A percentile compares a stretch with the other conserved stretches of the same genome.
These are phyloP conservation scores for Amylostereum chailletii DNA, from an alignment of 1,284 basidiomycete species.

Conservation along the genomic window DNA sequence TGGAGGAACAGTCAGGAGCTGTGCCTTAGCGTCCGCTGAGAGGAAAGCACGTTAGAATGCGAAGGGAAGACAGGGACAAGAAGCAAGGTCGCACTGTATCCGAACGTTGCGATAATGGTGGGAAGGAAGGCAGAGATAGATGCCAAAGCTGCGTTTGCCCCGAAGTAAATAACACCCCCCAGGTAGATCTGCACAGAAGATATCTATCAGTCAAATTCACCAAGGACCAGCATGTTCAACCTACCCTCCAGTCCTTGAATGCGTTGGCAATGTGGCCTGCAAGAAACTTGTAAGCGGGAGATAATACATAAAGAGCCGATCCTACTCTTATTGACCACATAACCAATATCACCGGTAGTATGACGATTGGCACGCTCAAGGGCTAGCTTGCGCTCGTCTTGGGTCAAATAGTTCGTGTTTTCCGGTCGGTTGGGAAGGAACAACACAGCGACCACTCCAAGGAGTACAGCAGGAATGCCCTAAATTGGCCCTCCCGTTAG, in stretches of 20 bases:
- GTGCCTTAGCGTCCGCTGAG: slow-evolving; percentile 44
- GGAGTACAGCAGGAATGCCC: slow-evolving; percentile 62
- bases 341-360: slow-evolving; percentile 54
- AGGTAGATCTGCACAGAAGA: slow-evolving; percentile 39
- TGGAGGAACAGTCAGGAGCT: slow-evolving; percentile 74
- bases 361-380: slow-evolving; percentile 69
- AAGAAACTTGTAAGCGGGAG: slow-evolving; percentile 10
- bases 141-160: slow-evolving; percentile 71
- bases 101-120: slow-evolving; percentile 72
- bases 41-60: slow-evolving; percentile 1
- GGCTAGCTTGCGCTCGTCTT: slow-evolving; percentile 66
- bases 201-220: neutral
- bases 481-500: neutral
- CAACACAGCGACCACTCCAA: slow-evolving; percentile 58
- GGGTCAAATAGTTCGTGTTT: slow-evolving; percentile 59
- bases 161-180: slow-evolving; percentile 65
- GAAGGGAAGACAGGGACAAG: neutral
- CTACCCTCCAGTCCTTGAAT: slow-evolving; percentile 64
- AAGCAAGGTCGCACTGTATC: slow-evolving; percentile 33
- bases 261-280: slow-evolving; percentile 57
- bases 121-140: slow-evolving; percentile 80
- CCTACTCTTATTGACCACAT: slow-evolving; percentile 58
- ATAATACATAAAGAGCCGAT: slow-evolving; percentile 7
- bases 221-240: slow-evolving; percentile 12
- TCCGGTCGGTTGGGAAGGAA: slow-evolving; percentile 76